Evolutionary conservation across 805 yeast species (phyloP).

Genomic region (Candida pseudoglaebosa): DNA sequence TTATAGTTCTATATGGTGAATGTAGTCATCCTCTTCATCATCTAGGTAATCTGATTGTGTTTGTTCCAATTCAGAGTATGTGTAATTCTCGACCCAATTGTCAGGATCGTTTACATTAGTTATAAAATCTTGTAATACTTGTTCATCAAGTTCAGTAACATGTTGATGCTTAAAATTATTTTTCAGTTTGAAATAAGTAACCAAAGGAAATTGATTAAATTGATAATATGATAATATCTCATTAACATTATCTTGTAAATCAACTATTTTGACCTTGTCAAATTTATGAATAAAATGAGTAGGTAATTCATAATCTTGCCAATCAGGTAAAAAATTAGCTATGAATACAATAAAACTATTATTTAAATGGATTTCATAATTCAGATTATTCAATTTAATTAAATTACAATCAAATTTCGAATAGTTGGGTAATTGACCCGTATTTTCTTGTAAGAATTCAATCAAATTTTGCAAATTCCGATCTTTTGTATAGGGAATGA

Average conservation of each 20-base stretch:
- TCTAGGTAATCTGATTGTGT: conserved; percentile 11
- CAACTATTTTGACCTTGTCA: conserved; percentile 24
- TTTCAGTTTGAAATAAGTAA: conserved; percentile 23
- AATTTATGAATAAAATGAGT: conserved; percentile 31
- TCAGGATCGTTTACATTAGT: neutral
- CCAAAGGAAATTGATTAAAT: conserved; percentile 31
- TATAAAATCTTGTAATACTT: conserved; percentile 12
- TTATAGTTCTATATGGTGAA: conserved; percentile 13
- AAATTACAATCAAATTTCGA: conserved; percentile 18
- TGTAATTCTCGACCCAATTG: neutral
- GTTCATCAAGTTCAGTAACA: conserved; percentile 14
- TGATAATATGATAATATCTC: conserved; percentile 20
- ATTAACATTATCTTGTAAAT: conserved; percentile 16
- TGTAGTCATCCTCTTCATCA: neutral
- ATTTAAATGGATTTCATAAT: conserved; percentile 5
- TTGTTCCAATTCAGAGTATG: neutral
- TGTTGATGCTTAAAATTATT: conserved; percentile 19
- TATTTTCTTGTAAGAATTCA: conserved; percentile 17
- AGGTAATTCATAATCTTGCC: conserved; percentile 31
- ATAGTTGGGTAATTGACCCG: conserved; percentile 19
- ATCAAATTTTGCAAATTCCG: conserved; percentile 18
- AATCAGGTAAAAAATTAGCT: conserved; percentile 19
- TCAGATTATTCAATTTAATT: conserved; percentile 8
- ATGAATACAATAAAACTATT: conserved; percentile 23
- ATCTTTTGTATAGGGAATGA: conserved; percentile 28